A percentile compares a stretch with the other conserved stretches of the same genome.
Evolutionary conservation across 2,329 filamentous ascomycete species (phyloP).

Genomic region (Ceratocystis colombiana): DNA sequence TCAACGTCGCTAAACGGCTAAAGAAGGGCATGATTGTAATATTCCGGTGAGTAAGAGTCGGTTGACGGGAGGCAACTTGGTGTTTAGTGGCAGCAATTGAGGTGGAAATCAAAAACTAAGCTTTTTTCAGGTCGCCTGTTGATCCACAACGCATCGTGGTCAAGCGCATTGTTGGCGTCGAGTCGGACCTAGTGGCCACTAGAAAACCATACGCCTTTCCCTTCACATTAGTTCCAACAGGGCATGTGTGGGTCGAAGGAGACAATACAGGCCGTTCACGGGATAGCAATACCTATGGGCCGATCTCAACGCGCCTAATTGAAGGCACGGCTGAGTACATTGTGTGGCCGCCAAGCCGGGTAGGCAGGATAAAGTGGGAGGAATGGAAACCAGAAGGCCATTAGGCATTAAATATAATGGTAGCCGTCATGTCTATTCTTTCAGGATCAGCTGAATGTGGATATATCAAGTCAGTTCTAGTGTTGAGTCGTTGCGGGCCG

Average conservation of each 20-base stretch:
- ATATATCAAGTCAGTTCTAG: not conserved
- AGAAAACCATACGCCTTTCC: conserved; percentile 23
- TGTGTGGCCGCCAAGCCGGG: conserved; percentile 55
- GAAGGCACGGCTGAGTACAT: conserved; percentile 64
- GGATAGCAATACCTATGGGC: conserved; percentile 87
- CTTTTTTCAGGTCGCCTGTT: conserved; percentile 51
- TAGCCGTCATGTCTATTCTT: not conserved
- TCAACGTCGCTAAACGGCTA: conserved; percentile 47
- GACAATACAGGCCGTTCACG: conserved; percentile 46
- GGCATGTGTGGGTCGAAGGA: conserved; percentile 92
- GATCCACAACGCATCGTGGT: conserved; percentile 60
- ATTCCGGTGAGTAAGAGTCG: conserved; percentile 45
- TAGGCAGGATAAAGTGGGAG: conserved; percentile 39
- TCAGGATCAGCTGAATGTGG: not conserved
- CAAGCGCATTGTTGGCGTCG: conserved; percentile 73
- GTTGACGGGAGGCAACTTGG: not conserved
- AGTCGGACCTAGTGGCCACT: conserved; percentile 49
- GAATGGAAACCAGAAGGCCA: not conserved
- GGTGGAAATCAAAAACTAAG: not conserved
- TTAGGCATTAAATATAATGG: no score
- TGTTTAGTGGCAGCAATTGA: no score
- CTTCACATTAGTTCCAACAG: conserved; percentile 57
- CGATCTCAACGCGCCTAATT: conserved; percentile 64
- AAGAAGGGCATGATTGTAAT: conserved; percentile 66
- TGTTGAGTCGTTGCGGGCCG: not conserved